These are phyloP conservation scores for Colletotrichum sp. DNA, from an alignment of 2,329 filamentous ascomycete genomes.

Conservation along the genomic window DNA sequence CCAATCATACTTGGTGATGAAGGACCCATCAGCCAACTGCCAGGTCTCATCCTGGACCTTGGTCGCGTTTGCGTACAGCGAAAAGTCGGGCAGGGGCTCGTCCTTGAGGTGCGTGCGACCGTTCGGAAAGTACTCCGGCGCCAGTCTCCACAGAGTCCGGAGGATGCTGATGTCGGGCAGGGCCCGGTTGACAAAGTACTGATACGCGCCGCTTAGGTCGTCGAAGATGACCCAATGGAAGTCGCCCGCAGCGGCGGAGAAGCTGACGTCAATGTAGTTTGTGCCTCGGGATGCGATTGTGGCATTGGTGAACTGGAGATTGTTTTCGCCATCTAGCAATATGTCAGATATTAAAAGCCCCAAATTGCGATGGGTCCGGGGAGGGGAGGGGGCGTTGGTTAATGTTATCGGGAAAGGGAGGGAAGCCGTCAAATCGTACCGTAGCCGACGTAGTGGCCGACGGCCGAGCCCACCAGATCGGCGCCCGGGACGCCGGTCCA, in stretches of 20 bases:
- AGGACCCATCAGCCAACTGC: slow-evolving; percentile 17
- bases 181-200: slow-evolving; percentile 22
- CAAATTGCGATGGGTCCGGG: not conserved
- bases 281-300: slow-evolving; percentile 9
- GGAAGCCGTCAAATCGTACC: not conserved
- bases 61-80: slow-evolving; percentile 15
- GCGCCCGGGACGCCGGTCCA: slow-evolving; percentile 18
- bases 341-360: not conserved
- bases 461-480: slow-evolving; percentile 19
- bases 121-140: slow-evolving; percentile 14
- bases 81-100: slow-evolving; percentile 18
- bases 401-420: not conserved
- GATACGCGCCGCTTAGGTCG: slow-evolving; percentile 17
- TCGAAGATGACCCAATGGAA: slow-evolving; percentile 22
- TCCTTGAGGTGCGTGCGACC: slow-evolving; percentile 18
- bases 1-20: slow-evolving; percentile 21
- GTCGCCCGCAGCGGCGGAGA: slow-evolving; percentile 11
- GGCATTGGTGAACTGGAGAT: slow-evolving; percentile 13
- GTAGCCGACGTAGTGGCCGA: slow-evolving; percentile 15
- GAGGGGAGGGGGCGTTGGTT: not conserved
- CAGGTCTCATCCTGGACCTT: slow-evolving; percentile 23
- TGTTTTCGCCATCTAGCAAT: slow-evolving; percentile 12
- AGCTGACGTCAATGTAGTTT: slow-evolving; percentile 20
- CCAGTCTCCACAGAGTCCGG: slow-evolving; percentile 14
- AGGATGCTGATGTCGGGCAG: slow-evolving; percentile 19